These are phyloP conservation scores for Zygosaccharomyces sapae DNA, from an alignment of 1,139 yeast genomes.

Conservation along the genomic window DNA sequence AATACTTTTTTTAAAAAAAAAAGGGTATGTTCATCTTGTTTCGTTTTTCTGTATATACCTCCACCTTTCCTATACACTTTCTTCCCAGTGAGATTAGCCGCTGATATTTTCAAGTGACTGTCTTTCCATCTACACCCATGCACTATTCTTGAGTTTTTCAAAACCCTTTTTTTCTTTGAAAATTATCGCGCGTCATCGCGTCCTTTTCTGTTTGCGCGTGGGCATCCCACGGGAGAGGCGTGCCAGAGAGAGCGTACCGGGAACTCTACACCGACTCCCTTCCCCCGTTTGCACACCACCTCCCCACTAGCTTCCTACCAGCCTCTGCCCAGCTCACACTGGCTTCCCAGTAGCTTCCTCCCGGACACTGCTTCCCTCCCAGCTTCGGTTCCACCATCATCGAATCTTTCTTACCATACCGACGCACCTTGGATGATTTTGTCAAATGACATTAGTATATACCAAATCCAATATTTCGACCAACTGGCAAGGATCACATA, in stretches of 20 bases:
- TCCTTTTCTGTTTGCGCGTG: slow-evolving; percentile 3
- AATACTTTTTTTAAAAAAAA: neutral
- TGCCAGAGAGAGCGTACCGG: neutral
- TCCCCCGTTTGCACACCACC: neutral
- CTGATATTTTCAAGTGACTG: slow-evolving; percentile 2
- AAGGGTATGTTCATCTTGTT: too few relatives aligned
- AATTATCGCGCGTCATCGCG: neutral
- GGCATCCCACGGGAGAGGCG: neutral
- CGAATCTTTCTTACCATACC: neutral
- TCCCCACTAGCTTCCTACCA: neutral
- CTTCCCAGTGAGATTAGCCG: neutral
- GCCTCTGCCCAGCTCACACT: neutral
- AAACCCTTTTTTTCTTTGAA: neutral
- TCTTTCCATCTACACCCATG: neutral
- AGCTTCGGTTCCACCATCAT: slow-evolving; percentile 1
- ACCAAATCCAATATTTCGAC: slow-evolving; percentile 2
- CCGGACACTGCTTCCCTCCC: neutral
- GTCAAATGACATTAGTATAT: slow-evolving; percentile 9
- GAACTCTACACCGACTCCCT: neutral
- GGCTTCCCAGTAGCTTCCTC: neutral
- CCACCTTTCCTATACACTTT: neutral
- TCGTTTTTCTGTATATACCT: too few relatives aligned
- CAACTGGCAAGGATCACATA: slow-evolving; percentile 5
- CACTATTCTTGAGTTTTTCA: neutral
- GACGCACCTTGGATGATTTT: slow-evolving; percentile 3